phyloP scores from a whole-genome alignment of 148 eudicot species.

The Camellia granthamiana region DNA sequence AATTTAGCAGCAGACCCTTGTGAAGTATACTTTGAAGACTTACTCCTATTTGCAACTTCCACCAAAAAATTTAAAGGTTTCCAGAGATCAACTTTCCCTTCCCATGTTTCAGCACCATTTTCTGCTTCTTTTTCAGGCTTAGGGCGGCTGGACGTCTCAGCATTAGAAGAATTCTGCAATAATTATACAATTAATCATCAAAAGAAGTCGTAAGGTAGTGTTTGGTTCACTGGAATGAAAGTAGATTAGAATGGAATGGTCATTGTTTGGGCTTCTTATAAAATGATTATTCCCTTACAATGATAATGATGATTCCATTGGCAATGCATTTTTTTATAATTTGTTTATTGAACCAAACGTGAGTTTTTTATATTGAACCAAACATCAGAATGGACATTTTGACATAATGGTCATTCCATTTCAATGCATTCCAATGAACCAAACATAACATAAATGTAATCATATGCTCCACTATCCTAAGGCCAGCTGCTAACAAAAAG shows the following conservation, averaged over 20 bases:
- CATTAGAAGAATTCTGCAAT: conserved; percentile 57
- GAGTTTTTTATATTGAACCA: too few relatives aligned
- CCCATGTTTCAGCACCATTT: conserved; percentile 45
- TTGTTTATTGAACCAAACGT: too few relatives aligned
- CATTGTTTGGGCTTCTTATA: too few relatives aligned
- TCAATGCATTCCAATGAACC: too few relatives aligned
- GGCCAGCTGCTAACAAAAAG: neutral
- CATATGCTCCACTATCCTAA: neutral
- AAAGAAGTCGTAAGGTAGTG: neutral
- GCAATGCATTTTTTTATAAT: too few relatives aligned
- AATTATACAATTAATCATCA: neutral
- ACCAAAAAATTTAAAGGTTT: conserved; percentile 77
- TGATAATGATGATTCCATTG: too few relatives aligned
- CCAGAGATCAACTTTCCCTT: conserved; percentile 78
- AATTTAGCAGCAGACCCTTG: conserved; percentile 55
- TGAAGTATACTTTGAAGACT: conserved; percentile 57
- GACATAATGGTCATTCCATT: too few relatives aligned
- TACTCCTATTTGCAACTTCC: conserved; percentile 87
- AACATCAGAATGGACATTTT: too few relatives aligned
- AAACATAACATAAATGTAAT: neutral
- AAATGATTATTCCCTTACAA: too few relatives aligned
- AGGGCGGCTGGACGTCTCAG: conserved; percentile 47
- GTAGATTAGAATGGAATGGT: too few relatives aligned
- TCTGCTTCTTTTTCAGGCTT: conserved; percentile 39
- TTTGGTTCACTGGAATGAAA: too few relatives aligned